Evolutionary conservation across 2,329 filamentous ascomycete species (phyloP).

Genomic region (Pezicula rhizophila): DNA sequence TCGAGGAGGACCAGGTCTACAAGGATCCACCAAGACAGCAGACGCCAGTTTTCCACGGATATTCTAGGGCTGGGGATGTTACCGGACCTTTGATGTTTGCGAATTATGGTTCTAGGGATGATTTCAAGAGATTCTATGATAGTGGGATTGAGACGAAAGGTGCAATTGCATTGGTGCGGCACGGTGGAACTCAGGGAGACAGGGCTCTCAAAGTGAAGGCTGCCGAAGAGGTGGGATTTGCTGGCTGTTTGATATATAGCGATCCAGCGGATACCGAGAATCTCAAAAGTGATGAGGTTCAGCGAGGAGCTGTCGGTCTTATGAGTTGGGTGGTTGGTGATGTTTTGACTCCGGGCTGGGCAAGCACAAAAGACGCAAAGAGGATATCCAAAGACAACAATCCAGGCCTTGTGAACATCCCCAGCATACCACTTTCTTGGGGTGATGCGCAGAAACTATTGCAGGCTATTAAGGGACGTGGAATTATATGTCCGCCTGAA

Average conservation of each 20-base stretch:
- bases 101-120: conserved; percentile 81
- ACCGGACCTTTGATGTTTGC: conserved; percentile 84
- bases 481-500: conserved; percentile 57
- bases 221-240: conserved; percentile 79
- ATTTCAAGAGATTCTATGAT: conserved; percentile 69
- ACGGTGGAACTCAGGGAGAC: conserved; percentile 69
- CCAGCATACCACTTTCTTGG: conserved; percentile 86
- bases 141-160: conserved; percentile 69
- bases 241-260: conserved; percentile 85
- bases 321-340: conserved; percentile 83
- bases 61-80: conserved; percentile 81
- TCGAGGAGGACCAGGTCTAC: conserved; percentile 76
- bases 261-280: conserved; percentile 77
- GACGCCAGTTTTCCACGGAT: conserved; percentile 78
- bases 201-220: conserved; percentile 80
- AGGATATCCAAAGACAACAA: conserved; percentile 66
- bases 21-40: conserved; percentile 58
- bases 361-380: conserved; percentile 59
- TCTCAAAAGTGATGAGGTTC: conserved; percentile 67
- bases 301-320: conserved; percentile 74
- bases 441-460: conserved; percentile 78
- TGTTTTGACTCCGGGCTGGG: conserved; percentile 83
- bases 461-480: conserved; percentile 68
- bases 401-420: conserved; percentile 71
- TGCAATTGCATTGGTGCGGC: conserved; percentile 77